Conservation (phyloP, 306 rosid species). For the Malus sieversii region DNA sequence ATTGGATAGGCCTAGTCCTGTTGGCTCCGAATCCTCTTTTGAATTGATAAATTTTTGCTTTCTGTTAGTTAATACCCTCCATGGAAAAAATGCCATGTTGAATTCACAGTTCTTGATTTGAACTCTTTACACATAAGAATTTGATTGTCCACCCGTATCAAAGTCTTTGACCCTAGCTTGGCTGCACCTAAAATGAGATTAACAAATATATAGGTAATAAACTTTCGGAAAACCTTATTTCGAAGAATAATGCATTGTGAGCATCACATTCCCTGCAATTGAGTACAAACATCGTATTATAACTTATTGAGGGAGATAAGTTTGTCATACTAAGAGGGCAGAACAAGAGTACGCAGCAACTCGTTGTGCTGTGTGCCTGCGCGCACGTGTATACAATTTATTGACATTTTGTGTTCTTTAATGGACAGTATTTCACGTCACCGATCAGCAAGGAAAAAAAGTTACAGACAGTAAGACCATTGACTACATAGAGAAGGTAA, state of each 20-base stretch:
- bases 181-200: no score
- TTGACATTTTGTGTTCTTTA: not conserved
- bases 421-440: constrained; percentile 69
- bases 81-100: not conserved
- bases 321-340: no score
- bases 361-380: not conserved
- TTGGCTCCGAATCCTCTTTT: not conserved
- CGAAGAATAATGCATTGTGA: no score
- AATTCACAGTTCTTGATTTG: not conserved
- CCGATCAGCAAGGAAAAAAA: constrained; percentile 82
- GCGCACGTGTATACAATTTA: not conserved
- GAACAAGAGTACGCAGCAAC: not conserved
- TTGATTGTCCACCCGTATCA: no score
- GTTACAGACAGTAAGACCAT: constrained; percentile 59
- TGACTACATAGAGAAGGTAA: constrained; percentile 69
- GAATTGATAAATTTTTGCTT: not conserved
- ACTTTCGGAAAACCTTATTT: no score
- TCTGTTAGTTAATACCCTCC: not conserved
- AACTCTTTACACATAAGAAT: not conserved
- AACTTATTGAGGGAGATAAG: no score
- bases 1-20: no score
- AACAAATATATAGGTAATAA: no score
- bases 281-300: no score
- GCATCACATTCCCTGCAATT: no score
- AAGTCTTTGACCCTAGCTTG: no score